Conservation (phyloP, 2,329 filamentous ascomycete species). For the Pyricularia pennisetigena region DNA sequence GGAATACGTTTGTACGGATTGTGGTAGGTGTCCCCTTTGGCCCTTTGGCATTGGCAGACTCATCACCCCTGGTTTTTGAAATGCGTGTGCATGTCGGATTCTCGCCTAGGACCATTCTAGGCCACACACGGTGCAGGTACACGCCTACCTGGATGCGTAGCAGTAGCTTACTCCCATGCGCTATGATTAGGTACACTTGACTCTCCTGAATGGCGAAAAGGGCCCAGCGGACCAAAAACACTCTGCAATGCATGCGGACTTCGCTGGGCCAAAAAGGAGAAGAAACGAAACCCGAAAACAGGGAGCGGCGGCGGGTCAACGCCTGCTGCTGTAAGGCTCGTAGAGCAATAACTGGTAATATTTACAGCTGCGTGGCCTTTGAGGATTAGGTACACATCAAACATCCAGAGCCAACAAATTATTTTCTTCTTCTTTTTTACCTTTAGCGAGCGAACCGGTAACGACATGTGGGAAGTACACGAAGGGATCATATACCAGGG, state of each 20-base stretch:
- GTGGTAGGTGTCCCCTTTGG: slow-evolving; percentile 43
- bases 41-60: not conserved
- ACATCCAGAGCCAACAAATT: not conserved
- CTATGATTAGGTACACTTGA: slow-evolving; percentile 58
- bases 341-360: not conserved
- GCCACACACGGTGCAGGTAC: not conserved
- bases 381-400: not conserved
- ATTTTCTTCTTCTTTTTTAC: not conserved
- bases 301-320: slow-evolving; percentile 9
- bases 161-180: not conserved
- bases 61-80: not conserved
- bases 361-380: not conserved
- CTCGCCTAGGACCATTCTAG: not conserved
- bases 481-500: not conserved
- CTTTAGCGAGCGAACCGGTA: not conserved
- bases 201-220: slow-evolving; percentile 93
- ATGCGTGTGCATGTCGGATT: not conserved
- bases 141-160: not conserved
- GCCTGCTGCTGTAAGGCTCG: not conserved
- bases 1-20: slow-evolving; percentile 94
- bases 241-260: slow-evolving; percentile 90
- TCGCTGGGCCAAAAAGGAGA: slow-evolving; percentile 71
- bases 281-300: slow-evolving; percentile 42
- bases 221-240: slow-evolving; percentile 85
- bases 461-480: not conserved